Evolutionary conservation across 2,329 filamentous ascomycete species (phyloP).

Genomic region (Trichoderma sp.): DNA sequence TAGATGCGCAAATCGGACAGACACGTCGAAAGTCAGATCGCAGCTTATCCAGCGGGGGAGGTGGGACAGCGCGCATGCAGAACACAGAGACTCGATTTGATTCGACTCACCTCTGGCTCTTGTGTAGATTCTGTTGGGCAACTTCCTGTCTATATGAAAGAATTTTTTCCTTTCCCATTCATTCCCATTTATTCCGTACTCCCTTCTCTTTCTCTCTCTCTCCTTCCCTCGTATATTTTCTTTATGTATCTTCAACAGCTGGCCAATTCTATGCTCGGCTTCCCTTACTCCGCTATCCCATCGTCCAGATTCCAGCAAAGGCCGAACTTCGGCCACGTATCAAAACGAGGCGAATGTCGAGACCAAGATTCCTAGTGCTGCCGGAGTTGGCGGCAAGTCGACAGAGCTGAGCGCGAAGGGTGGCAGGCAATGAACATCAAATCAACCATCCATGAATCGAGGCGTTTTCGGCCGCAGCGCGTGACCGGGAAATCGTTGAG

Average conservation of each 20-base stretch:
- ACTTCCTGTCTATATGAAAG: not conserved
- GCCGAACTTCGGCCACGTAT: conserved; percentile 19
- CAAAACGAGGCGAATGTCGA: not conserved
- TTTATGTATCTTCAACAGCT: not conserved
- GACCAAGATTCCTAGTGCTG: not conserved
- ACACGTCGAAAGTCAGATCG: conserved; percentile 23
- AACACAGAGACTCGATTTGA: conserved; percentile 14
- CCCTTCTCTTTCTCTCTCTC: not conserved
- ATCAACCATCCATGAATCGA: conserved; percentile 25
- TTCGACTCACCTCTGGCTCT: not conserved
- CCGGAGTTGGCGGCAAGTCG: not conserved
- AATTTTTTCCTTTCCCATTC: not conserved
- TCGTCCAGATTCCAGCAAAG: conserved; percentile 18
- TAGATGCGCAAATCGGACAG: conserved; percentile 16
- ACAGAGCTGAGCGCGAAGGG: not conserved
- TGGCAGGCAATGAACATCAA: conserved; percentile 23
- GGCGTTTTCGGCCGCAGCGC: conserved; percentile 8
- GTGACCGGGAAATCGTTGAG: conserved; percentile 1
- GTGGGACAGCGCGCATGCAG: conserved; percentile 23
- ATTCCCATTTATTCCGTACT: not conserved
- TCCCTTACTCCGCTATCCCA: conserved; percentile 24
- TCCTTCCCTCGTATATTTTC: not conserved
- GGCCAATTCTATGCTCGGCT: conserved; percentile 18
- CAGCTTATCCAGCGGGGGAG: conserved; percentile 18
- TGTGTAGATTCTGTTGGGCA: not conserved